Base-by-base conservation (phyloP, 2,329 filamentous ascomycete genomes). In the Paraconiothyrium brasiliense region DNA sequence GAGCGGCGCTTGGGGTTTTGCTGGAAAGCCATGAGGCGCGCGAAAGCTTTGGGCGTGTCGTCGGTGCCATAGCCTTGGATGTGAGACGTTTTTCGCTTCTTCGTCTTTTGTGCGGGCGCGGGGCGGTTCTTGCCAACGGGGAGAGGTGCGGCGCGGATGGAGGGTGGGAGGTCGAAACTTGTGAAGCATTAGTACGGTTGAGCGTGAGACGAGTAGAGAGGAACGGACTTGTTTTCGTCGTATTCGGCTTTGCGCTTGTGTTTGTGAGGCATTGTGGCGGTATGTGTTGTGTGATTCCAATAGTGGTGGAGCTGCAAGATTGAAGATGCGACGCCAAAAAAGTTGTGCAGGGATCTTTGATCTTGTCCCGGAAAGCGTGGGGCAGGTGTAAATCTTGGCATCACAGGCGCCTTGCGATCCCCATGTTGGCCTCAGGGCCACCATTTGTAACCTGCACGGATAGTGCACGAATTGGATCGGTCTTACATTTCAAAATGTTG, bases 21-120 rank as follows among this genome's bases (percentile, higher is more conserved):
- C 44, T 90, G 86, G 67, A 89, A 87, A 37, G 91, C 88, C 91
- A 98, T 95, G 64, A 98, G 81, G 13, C 93, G 89, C 64, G 88
- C 87, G 79, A 99, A 99, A 1, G 91, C 92, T 68, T 92, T 91
- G 0, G 95, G 95, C 1, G 92, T 94, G 80, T 98, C 95, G 76
- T 97, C 89, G 43, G 86, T 78, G 39, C 83, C 80, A 84, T 89
- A 80, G 80, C 81, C 75, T 78, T 84, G 71, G 43, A 75, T 56
- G 81, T 87, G 71, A 67, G 77, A 46, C 69, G 76, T 60, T 64
- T 77, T 80, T 62, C 72, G 70, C 66, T 79, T 79, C 57, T 74
- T 78, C 56, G 63, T 76, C 61, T 71, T 73, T 16, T 71, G 59
- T 32, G 65, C 69, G 55, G 72, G 68, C 60, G 78, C 65, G 59